phyloP scores from a whole-genome alignment of 2,329 filamentous ascomycete genomes.

The Pseudocercospora fuligena region DNA sequence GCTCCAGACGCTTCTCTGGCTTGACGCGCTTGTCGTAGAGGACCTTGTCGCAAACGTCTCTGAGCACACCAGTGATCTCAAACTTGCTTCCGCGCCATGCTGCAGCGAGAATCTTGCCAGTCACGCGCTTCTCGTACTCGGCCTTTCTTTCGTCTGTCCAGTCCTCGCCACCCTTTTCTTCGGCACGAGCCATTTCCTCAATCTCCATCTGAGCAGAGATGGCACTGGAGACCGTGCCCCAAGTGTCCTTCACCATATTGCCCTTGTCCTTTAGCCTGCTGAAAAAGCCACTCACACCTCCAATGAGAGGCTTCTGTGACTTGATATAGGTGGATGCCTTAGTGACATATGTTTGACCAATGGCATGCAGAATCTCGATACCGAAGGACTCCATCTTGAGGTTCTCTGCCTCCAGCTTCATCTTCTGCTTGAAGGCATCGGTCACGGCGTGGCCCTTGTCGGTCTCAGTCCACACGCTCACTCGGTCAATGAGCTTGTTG shows the following conservation, averaged over 20 bases:
- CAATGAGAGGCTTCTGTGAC: conserved; percentile 85
- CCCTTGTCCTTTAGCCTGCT: conserved; percentile 94
- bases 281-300: conserved; percentile 91
- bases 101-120: conserved; percentile 95
- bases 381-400: conserved; percentile 99
- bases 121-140: conserved; percentile 94
- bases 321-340: conserved; percentile 89
- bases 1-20: conserved; percentile 83
- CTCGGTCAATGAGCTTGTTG: conserved; percentile 83
- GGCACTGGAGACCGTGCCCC: conserved; percentile 94
- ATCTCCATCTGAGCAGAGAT: conserved; percentile 98
- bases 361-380: conserved; percentile 92
- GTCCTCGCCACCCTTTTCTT: conserved; percentile 91
- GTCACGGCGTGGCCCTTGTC: conserved; percentile 88
- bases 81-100: conserved; percentile 97
- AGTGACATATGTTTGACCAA: conserved; percentile 85
- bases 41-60: conserved; percentile 91
- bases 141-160: conserved; percentile 98
- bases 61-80: conserved; percentile 93
- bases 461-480: conserved; percentile 96
- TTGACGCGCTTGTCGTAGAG: conserved; percentile 79
- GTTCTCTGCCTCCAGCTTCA: conserved; percentile 91
- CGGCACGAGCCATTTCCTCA: conserved; percentile 97
- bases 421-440: conserved; percentile 89
- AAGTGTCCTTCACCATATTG: conserved; percentile 94